Percentiles rank a stretch among this genome's conserved stretches.
Conservation (phyloP, 805 yeast genomes). For the Kazachstania africana region DNA sequence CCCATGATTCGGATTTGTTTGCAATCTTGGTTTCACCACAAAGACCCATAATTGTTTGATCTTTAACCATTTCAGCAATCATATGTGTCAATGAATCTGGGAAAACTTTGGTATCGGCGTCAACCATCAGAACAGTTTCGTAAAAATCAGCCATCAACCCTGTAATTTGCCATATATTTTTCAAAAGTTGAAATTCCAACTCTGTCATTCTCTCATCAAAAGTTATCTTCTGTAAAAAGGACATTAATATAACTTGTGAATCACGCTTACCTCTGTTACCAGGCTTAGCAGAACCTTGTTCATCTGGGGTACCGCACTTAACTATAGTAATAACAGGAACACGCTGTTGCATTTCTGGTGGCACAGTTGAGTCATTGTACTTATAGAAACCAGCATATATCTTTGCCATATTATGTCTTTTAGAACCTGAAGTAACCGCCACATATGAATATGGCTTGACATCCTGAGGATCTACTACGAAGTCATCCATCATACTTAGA, state of each 20-base stretch:
- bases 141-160: constrained; percentile 77
- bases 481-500: constrained; percentile 74
- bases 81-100: constrained; percentile 85
- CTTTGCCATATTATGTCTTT: constrained; percentile 96
- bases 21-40: constrained; percentile 93
- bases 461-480: constrained; percentile 57
- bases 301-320: constrained; percentile 81
- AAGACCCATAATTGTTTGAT: constrained; percentile 79
- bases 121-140: constrained; percentile 82
- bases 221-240: constrained; percentile 75
- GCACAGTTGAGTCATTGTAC: constrained; percentile 66
- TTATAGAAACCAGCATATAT: constrained; percentile 90
- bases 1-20: constrained; percentile 76
- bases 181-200: constrained; percentile 67
- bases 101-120: constrained; percentile 82
- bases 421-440: constrained; percentile 88
- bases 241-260: constrained; percentile 83
- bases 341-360: constrained; percentile 71
- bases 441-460: constrained; percentile 81
- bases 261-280: constrained; percentile 97
- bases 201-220: constrained; percentile 93
- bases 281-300: constrained; percentile 59
- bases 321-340: constrained; percentile 72
- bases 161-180: constrained; percentile 68
- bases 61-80: constrained; percentile 80